These are phyloP conservation scores for Termitomyces sp. DNA, from an alignment of 768 basidiomycete species.

Conservation along the genomic window DNA sequence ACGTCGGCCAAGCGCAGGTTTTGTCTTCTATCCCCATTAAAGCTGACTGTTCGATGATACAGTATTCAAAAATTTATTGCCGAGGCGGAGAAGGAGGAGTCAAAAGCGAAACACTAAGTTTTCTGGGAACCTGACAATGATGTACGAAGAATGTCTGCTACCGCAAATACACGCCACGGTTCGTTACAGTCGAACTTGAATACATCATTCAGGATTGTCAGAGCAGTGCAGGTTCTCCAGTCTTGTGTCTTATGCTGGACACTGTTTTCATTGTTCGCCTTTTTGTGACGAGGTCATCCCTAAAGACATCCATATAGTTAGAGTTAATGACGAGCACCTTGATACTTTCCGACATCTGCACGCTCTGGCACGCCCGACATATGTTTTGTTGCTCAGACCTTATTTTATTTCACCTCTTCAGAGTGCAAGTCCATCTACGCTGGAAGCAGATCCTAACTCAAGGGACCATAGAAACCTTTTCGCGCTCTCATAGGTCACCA, in stretches of 20 bases:
- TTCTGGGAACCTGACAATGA: neutral
- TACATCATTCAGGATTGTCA: neutral
- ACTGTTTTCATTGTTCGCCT: neutral
- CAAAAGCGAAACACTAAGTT: slow-evolving; percentile 46
- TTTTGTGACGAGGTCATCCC: neutral
- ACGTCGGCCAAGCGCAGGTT: slow-evolving; percentile 23
- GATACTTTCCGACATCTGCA: neutral
- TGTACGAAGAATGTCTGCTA: slow-evolving; percentile 4
- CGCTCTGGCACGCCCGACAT: neutral
- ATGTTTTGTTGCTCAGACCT: neutral
- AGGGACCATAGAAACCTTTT: too few relatives aligned
- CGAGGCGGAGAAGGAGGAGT: slow-evolving; percentile 72
- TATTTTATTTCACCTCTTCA: neutral
- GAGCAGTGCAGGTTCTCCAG: neutral
- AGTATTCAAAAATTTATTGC: slow-evolving; percentile 78
- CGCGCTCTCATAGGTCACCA: neutral
- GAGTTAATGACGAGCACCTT: neutral
- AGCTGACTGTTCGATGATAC: slow-evolving; percentile 32
- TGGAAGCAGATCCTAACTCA: neutral
- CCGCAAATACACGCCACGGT: slow-evolving; percentile 6
- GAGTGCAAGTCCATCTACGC: neutral
- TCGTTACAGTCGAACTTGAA: slow-evolving; percentile 3
- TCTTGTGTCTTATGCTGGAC: neutral
- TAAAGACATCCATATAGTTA: neutral
- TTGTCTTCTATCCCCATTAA: neutral